Conservation (phyloP, 2,329 filamentous ascomycete genomes). For the Epichloe uncinata region DNA sequence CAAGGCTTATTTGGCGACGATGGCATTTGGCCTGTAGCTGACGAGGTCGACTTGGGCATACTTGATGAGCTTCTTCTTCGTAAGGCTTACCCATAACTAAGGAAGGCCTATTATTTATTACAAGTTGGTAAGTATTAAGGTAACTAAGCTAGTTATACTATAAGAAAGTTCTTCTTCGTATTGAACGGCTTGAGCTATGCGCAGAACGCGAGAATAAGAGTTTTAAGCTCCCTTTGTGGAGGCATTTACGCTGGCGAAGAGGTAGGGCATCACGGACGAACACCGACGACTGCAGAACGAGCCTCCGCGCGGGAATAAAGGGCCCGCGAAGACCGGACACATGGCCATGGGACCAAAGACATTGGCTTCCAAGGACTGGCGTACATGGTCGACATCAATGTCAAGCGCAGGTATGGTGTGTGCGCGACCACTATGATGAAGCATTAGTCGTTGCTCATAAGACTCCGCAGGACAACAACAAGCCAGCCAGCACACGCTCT, state of each 20-base stretch:
- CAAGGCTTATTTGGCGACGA: no score
- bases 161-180: neutral
- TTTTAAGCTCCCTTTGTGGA: slow-evolving; percentile 42
- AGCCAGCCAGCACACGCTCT: no score
- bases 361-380: slow-evolving; percentile 41
- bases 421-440: slow-evolving; percentile 29
- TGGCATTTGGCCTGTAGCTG: no score
- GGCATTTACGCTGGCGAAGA: slow-evolving; percentile 40
- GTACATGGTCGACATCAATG: slow-evolving; percentile 37
- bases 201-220: slow-evolving; percentile 38
- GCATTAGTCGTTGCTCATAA: neutral
- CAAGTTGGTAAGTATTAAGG: no score
- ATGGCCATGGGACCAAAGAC: slow-evolving; percentile 45
- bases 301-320: slow-evolving; percentile 35
- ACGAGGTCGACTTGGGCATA: no score
- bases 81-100: neutral
- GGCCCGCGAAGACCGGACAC: slow-evolving; percentile 34
- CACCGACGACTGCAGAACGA: slow-evolving; percentile 42
- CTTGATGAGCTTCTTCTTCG: no score
- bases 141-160: no score
- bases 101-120: no score
- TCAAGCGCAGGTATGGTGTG: slow-evolving; percentile 39
- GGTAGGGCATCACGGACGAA: slow-evolving; percentile 36
- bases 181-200: slow-evolving; percentile 39
- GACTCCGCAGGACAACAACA: neutral